Evolutionary conservation across 2,329 filamentous ascomycete genomes (phyloP).

Genomic region (Drechslera avenae): DNA sequence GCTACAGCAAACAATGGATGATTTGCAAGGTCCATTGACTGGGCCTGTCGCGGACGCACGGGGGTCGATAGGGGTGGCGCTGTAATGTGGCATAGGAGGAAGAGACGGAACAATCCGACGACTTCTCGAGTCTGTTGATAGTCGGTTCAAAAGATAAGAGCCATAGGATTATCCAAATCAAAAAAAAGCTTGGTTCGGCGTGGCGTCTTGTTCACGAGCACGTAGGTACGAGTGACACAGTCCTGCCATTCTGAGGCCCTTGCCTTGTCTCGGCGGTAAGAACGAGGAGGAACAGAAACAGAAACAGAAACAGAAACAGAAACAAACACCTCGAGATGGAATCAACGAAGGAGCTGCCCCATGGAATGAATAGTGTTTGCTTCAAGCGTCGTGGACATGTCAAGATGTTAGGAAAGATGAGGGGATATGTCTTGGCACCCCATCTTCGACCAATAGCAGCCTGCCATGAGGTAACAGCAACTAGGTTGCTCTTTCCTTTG

Average conservation of each 20-base stretch:
- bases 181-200: too few species aligned
- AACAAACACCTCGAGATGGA: neutral
- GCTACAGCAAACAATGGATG: neutral
- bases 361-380: neutral
- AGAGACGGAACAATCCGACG: neutral
- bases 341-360: too few species aligned
- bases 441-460: conserved; percentile 14
- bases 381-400: neutral
- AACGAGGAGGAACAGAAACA: neutral
- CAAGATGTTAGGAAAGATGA: conserved; percentile 13
- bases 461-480: conserved; percentile 23
- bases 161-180: too few species aligned
- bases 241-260: neutral
- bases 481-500: conserved; percentile 2
- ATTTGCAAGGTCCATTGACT: neutral
- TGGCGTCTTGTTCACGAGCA: neutral
- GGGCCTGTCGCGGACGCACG: too few species aligned
- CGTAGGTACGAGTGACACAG: neutral
- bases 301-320: neutral
- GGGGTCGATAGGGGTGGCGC: too few species aligned
- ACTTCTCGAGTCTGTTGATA: too few species aligned
- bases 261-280: too few species aligned
- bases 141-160: too few species aligned
- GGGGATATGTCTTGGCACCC: conserved; percentile 17
- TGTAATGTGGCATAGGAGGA: neutral